Conservation (phyloP, 257 asterid genomes). For the Fraxinus quadrangulata region DNA sequence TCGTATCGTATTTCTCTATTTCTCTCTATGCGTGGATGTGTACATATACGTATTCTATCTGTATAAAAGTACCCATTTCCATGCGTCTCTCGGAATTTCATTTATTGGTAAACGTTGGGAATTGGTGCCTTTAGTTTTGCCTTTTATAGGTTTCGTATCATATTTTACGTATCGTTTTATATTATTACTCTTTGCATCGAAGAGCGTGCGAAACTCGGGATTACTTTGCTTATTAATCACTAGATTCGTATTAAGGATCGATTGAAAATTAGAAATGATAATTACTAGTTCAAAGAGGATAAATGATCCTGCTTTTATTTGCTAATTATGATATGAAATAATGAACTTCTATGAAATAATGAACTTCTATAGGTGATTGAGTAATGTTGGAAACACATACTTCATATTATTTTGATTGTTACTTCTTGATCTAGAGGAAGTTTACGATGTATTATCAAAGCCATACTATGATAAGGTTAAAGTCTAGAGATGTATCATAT, state of each 20-base stretch:
- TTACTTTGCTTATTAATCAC: not conserved
- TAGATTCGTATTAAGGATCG: not conserved
- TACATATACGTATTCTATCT: not conserved
- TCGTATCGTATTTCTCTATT: slow-evolving; percentile 8
- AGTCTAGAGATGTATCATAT: not conserved
- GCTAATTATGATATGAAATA: not conserved
- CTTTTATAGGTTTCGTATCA: not conserved
- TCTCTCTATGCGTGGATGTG: not conserved
- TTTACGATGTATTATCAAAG: not conserved
- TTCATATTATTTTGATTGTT: not conserved
- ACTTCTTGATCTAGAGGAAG: not conserved
- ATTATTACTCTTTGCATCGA: not conserved
- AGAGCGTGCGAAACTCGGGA: not conserved
- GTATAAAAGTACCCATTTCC: not conserved
- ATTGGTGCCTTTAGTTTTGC: not conserved
- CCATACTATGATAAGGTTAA: not conserved
- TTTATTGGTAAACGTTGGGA: not conserved
- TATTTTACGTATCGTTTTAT: not conserved
- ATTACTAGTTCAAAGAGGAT: not conserved
- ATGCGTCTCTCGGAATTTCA: not conserved
- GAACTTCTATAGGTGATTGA: not conserved
- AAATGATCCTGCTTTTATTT: not conserved
- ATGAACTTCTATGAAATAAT: not conserved
- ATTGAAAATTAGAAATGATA: not conserved
- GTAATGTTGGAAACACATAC: not conserved